Evolutionary conservation across 1,139 yeast genomes (phyloP).

Genomic region (Sugiyamaella xylanicola): DNA sequence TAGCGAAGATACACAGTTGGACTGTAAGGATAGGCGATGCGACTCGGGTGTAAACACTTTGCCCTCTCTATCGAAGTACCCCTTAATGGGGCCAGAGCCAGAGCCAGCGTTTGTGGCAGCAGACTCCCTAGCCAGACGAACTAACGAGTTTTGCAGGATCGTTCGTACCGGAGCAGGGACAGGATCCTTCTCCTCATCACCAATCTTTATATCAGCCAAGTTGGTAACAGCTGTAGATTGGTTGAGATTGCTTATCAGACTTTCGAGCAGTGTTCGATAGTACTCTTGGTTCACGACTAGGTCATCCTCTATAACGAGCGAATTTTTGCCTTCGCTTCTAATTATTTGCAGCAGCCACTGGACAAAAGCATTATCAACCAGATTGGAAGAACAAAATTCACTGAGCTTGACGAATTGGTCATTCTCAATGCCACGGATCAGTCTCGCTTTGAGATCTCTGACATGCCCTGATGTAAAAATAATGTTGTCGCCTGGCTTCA

Average conservation of each 20-base stretch:
- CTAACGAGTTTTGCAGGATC: slow-evolving; percentile 5
- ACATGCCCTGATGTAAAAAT: slow-evolving; percentile 21
- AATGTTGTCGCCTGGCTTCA: slow-evolving; percentile 19
- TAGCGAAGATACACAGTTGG: slow-evolving; percentile 17
- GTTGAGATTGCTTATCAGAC: slow-evolving; percentile 2
- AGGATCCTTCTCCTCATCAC: background rate
- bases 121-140: slow-evolving; percentile 14
- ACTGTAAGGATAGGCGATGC: slow-evolving; percentile 16
- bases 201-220: background rate
- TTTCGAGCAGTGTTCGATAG: background rate
- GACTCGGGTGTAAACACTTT: slow-evolving; percentile 25
- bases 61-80: slow-evolving; percentile 23
- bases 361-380: slow-evolving; percentile 9
- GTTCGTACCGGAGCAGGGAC: background rate
- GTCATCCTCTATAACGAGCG: slow-evolving; percentile 9
- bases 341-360: slow-evolving; percentile 10
- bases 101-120: slow-evolving; percentile 2
- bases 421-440: background rate
- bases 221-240: background rate
- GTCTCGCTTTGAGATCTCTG: background rate
- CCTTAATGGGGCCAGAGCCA: slow-evolving; percentile 13
- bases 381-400: slow-evolving; percentile 10
- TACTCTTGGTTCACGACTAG: background rate
- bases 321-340: background rate
- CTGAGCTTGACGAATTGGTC: background rate